These are phyloP conservation scores for Xylona heveae DNA, from an alignment of 495 filamentous ascomycete genomes.

Conservation along the genomic window DNA sequence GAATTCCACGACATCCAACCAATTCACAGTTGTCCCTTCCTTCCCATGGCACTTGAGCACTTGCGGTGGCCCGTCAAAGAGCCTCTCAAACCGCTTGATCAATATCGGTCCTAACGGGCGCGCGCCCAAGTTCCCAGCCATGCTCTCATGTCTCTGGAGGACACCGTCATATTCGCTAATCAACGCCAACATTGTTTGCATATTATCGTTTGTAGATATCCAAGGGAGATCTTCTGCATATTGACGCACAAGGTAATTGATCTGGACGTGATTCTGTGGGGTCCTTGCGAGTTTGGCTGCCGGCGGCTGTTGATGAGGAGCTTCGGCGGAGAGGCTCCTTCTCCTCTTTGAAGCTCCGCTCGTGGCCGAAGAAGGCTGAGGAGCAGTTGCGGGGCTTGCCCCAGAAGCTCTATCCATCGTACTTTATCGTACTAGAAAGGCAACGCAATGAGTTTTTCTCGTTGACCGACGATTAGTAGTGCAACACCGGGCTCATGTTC, in stretches of 20 bases:
- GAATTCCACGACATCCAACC: conserved; percentile 74
- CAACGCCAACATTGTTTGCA: conserved; percentile 39
- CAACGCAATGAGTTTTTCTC: too few relatives aligned
- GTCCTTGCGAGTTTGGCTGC: too few relatives aligned
- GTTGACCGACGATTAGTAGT: too few relatives aligned
- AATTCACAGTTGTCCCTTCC: conserved; percentile 40
- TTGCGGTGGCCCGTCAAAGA: conserved; percentile 62
- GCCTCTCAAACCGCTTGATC: conserved; percentile 63
- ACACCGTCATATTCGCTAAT: conserved; percentile 68
- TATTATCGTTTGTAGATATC: conserved; percentile 33
- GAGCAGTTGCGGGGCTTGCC: too few relatives aligned
- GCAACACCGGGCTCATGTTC: too few relatives aligned
- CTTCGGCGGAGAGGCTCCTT: too few relatives aligned
- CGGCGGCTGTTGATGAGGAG: too few relatives aligned
- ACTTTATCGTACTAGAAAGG: too few relatives aligned
- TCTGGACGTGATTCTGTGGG: conserved; percentile 37
- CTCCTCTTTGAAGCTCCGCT: too few relatives aligned
- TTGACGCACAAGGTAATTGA: conserved; percentile 63
- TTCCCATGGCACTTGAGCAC: conserved; percentile 44
- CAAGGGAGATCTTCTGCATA: conserved; percentile 38
- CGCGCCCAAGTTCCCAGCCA: conserved; percentile 68
- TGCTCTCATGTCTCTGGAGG: conserved; percentile 63
- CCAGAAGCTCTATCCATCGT: too few relatives aligned
- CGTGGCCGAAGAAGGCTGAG: too few relatives aligned
- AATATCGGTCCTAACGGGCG: conserved; percentile 64